phyloP scores from a whole-genome alignment of 2,329 filamentous ascomycete genomes.

The Hypoxylon sp. region DNA sequence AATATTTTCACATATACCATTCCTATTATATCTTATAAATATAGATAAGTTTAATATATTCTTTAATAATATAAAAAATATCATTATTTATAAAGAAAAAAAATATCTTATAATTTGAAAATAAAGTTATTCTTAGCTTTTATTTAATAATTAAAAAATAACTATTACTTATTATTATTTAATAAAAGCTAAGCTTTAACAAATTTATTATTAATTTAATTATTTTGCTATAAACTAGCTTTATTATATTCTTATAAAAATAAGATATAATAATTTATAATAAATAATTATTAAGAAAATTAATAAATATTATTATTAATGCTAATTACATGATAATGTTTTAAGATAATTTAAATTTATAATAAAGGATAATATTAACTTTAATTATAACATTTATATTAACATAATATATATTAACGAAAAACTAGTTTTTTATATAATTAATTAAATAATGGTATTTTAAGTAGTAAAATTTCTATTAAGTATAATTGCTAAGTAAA shows the following conservation, averaged over 20 bases:
- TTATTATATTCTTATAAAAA: conserved; percentile 2
- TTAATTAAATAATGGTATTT: conserved; percentile 5
- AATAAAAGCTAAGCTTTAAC: background rate
- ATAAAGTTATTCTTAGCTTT: background rate
- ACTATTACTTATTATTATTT: conserved; percentile 15
- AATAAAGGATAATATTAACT: conserved; percentile 10
- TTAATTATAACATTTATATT: conserved; percentile 13
- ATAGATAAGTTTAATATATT: conserved; percentile 8
- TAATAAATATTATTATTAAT: conserved; percentile 15
- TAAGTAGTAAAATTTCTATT: conserved; percentile 4
- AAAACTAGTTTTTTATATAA: conserved; percentile 3
- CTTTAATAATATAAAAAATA: conserved; percentile 16
- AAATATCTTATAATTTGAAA: background rate
- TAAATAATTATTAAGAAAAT: background rate
- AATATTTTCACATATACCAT: conserved; percentile 4
- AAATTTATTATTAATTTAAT: conserved; percentile 13
- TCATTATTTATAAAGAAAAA: conserved; percentile 3
- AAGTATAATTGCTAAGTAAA: conserved; percentile 5
- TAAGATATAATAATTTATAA: conserved; percentile 11
- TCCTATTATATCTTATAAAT: conserved; percentile 11
- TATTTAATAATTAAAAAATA: conserved; percentile 8
- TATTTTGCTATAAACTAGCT: background rate
- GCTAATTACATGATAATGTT: conserved; percentile 2
- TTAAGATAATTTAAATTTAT: conserved; percentile 14
- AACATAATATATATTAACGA: conserved; percentile 11